These are phyloP conservation scores for Tetracentron sinense DNA, from an alignment of 164 flowering plant species.

Conservation along the genomic window DNA sequence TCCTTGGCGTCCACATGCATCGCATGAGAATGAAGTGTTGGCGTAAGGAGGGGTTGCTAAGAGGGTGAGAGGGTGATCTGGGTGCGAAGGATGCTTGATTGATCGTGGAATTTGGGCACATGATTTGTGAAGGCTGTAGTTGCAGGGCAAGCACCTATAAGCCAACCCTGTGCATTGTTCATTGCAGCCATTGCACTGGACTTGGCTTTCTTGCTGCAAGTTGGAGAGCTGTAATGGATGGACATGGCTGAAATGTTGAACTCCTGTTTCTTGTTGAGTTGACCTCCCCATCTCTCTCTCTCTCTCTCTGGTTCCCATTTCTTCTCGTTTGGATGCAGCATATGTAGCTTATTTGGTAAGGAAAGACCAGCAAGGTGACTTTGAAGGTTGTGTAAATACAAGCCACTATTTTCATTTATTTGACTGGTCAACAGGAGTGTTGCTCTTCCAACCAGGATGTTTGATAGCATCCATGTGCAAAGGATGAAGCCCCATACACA, in stretches of 20 bases:
- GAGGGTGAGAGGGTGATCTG: not conserved
- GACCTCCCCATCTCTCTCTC: not conserved
- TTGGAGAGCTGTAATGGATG: not conserved
- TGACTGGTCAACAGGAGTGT: too few relatives aligned
- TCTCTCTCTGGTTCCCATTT: too few relatives aligned
- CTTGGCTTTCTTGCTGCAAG: not conserved
- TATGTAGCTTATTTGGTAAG: too few relatives aligned
- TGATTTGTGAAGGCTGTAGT: not conserved
- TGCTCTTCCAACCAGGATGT: too few relatives aligned
- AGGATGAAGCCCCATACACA: too few relatives aligned
- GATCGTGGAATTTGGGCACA: not conserved
- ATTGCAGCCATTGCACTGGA: not conserved
- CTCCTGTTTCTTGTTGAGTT: not conserved
- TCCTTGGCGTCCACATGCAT: not conserved
- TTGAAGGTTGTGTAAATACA: too few relatives aligned
- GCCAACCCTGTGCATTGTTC: not conserved
- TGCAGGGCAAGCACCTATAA: not conserved
- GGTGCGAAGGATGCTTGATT: not conserved
- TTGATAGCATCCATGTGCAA: too few relatives aligned
- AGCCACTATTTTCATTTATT: too few relatives aligned
- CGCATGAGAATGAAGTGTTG: not conserved
- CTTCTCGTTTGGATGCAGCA: too few relatives aligned
- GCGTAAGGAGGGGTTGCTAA: not conserved
- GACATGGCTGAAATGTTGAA: conserved; percentile 1
- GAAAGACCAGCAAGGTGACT: too few relatives aligned